phyloP scores from a whole-genome alignment of 1,284 basidiomycete genomes.

The Malassezia sympodialis region DNA sequence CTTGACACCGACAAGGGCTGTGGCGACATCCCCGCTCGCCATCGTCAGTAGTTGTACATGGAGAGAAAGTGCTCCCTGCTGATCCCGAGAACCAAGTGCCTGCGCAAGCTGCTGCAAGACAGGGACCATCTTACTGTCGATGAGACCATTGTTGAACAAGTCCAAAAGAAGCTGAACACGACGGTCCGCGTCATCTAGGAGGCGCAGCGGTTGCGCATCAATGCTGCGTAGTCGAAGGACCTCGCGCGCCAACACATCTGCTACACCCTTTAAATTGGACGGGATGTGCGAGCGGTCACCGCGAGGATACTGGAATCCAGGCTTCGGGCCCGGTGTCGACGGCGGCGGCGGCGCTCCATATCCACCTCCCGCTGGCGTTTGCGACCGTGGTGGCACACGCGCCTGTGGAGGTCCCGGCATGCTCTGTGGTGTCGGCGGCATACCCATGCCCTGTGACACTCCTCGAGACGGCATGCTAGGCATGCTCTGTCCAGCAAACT shows the following conservation, averaged over 20 bases:
- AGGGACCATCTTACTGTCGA: slow-evolving; percentile 49
- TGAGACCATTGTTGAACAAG: slow-evolving; percentile 76
- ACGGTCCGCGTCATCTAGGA: slow-evolving; percentile 78
- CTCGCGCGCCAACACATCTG: slow-evolving; percentile 48
- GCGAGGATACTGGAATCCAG: slow-evolving; percentile 65
- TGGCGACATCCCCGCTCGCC: slow-evolving; percentile 35
- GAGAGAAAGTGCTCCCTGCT: slow-evolving; percentile 34
- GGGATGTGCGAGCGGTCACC: slow-evolving; percentile 88
- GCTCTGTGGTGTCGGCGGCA: background rate
- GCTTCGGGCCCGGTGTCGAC: slow-evolving; percentile 24
- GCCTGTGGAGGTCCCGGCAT: background rate
- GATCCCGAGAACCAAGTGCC: slow-evolving; percentile 39
- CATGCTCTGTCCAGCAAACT: background rate
- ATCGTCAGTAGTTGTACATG: slow-evolving; percentile 41
- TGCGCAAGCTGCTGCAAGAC: slow-evolving; percentile 42
- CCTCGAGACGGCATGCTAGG: background rate
- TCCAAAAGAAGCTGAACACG: slow-evolving; percentile 79
- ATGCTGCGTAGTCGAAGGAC: slow-evolving; percentile 25
- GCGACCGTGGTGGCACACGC: slow-evolving; percentile 8
- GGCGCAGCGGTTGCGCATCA: slow-evolving; percentile 63
- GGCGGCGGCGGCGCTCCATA: slow-evolving; percentile 35
- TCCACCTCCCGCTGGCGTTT: slow-evolving; percentile 44
- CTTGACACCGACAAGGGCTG: slow-evolving; percentile 43
- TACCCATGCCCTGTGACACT: slow-evolving; percentile 4
- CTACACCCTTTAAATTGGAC: slow-evolving; percentile 60